Conservation (phyloP, 1,139 yeast genomes). For the Candida sp. region DNA sequence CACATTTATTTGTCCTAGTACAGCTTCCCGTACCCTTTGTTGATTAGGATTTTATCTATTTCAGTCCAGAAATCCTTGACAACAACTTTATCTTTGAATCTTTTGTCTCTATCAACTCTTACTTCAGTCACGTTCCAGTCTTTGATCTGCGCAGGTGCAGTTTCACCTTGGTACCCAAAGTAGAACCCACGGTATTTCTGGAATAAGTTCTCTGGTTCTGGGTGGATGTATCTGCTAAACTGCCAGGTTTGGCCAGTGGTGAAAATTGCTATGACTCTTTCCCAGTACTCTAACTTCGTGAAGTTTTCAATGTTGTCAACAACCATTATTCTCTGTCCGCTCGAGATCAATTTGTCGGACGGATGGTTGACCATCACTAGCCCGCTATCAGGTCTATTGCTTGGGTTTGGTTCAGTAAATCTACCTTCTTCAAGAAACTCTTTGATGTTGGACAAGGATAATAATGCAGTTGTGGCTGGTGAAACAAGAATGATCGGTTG, state of each 20-base stretch:
- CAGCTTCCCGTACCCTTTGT: slow-evolving; percentile 42
- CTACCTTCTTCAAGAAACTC: slow-evolving; percentile 79
- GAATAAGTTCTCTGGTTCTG: slow-evolving; percentile 79
- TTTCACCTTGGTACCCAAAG: slow-evolving; percentile 78
- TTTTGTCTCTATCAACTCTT: slow-evolving; percentile 76
- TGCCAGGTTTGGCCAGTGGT: slow-evolving; percentile 99
- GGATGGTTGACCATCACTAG: slow-evolving; percentile 59
- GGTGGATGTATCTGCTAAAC: slow-evolving; percentile 84
- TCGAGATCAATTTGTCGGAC: slow-evolving; percentile 56
- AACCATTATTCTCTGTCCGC: slow-evolving; percentile 68
- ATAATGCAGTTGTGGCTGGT: slow-evolving; percentile 91
- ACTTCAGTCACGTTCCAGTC: slow-evolving; percentile 91
- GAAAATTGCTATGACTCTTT: slow-evolving; percentile 91
- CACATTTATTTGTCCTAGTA: slow-evolving; percentile 6
- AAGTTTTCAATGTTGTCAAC: slow-evolving; percentile 91
- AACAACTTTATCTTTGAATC: slow-evolving; percentile 90
- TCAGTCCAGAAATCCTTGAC: slow-evolving; percentile 85
- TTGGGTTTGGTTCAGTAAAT: slow-evolving; percentile 61
- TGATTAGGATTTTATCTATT: slow-evolving; percentile 62
- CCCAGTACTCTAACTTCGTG: slow-evolving; percentile 97
- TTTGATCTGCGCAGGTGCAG: slow-evolving; percentile 72
- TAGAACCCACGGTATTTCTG: slow-evolving; percentile 87
- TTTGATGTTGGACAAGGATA: slow-evolving; percentile 83
- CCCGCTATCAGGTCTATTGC: slow-evolving; percentile 41
- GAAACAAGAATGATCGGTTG: slow-evolving; percentile 93